These are phyloP conservation scores for Pleurotus cornucopiae DNA, from an alignment of 768 basidiomycete genomes.

Conservation along the genomic window DNA sequence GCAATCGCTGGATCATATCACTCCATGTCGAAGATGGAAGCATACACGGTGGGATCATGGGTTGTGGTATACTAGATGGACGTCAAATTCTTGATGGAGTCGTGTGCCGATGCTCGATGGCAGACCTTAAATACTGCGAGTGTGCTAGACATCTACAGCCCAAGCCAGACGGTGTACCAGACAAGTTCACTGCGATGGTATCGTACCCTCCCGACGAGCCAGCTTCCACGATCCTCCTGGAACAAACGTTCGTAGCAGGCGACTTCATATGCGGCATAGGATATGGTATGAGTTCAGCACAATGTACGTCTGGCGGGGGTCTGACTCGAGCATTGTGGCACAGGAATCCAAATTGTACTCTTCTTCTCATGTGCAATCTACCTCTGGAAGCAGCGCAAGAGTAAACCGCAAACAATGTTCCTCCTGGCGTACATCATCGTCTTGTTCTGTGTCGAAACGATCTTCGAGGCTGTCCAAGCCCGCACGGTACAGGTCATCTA, in stretches of 20 bases:
- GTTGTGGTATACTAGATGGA: background rate
- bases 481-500: conserved; percentile 37
- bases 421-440: conserved; percentile 35
- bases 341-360: conserved; percentile 36
- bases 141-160: too few relatives aligned
- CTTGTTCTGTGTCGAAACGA: conserved; percentile 31
- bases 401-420: conserved; percentile 22
- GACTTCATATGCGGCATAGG: conserved; percentile 36
- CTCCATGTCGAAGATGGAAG: too few relatives aligned
- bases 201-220: conserved; percentile 23
- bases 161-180: too few relatives aligned
- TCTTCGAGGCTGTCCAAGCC: conserved; percentile 34
- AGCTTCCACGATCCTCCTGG: conserved; percentile 27
- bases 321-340: background rate
- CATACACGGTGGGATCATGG: background rate
- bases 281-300: conserved; percentile 25
- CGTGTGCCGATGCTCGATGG: too few relatives aligned
- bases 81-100: background rate
- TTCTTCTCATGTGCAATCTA: conserved; percentile 30
- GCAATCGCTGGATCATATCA: too few relatives aligned
- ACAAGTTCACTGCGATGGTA: too few relatives aligned
- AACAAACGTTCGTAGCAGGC: conserved; percentile 36
- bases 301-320: background rate
- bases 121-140: too few relatives aligned
- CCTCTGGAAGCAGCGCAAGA: conserved; percentile 31